phyloP scores from a whole-genome alignment of 2,329 filamentous ascomycete genomes.

The Exophiala aquamarina region DNA sequence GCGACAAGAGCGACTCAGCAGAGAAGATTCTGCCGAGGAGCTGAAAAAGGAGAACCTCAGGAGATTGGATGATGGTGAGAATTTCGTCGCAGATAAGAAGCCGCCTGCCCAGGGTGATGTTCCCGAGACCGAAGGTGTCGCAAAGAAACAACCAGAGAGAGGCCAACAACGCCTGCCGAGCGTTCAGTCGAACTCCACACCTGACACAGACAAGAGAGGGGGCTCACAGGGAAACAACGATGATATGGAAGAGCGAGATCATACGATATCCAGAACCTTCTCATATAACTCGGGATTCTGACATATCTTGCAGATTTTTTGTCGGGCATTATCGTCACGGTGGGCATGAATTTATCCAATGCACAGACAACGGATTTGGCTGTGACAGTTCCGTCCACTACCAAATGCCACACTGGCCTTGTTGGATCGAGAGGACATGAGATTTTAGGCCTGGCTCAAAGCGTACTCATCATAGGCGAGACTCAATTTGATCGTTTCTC shows the following conservation, averaged over 20 bases:
- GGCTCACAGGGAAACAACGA: background rate
- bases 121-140: conserved; percentile 11
- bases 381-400: too few species aligned
- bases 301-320: background rate
- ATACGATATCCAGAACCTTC: conserved; percentile 10
- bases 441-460: too few species aligned
- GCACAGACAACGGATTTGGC: too few species aligned
- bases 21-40: conserved; percentile 10
- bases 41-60: conserved; percentile 22
- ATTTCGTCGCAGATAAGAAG: conserved; percentile 5
- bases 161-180: background rate
- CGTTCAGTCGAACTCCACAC: background rate
- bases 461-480: too few species aligned
- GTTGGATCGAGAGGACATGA: too few species aligned
- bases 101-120: conserved; percentile 10
- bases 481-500: too few species aligned
- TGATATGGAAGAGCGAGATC: conserved; percentile 5
- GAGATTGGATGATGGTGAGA: conserved; percentile 6
- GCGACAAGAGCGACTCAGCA: conserved; percentile 27
- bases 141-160: conserved; percentile 3
- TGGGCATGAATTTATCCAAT: too few species aligned
- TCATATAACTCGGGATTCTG: conserved; percentile 13
- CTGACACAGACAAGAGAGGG: background rate
- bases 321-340: too few species aligned
- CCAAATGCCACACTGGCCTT: too few species aligned